Conservation (phyloP, 768 basidiomycete genomes). For the Gyrodon lividus region DNA sequence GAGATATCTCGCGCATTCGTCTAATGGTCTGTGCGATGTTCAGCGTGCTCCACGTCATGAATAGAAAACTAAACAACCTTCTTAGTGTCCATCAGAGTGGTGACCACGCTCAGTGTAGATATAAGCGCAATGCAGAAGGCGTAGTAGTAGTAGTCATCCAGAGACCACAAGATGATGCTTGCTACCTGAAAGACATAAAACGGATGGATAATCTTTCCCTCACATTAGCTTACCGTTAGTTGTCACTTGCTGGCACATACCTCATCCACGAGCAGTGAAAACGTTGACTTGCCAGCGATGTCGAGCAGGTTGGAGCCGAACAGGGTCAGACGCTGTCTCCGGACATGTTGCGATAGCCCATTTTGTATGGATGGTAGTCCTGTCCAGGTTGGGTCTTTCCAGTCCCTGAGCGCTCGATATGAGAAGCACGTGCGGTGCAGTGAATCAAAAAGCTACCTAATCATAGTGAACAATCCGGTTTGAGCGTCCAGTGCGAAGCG, state of each 20-base stretch:
- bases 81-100: slow-evolving; percentile 90
- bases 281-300: slow-evolving; percentile 81
- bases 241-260: slow-evolving; percentile 40
- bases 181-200: slow-evolving; percentile 99
- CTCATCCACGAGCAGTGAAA: slow-evolving; percentile 84
- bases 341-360: slow-evolving; percentile 55
- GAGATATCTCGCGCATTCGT: slow-evolving; percentile 95
- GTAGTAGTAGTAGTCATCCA: slow-evolving; percentile 97
- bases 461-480: slow-evolving; percentile 77
- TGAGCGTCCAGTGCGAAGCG: slow-evolving; percentile 85
- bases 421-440: slow-evolving; percentile 1
- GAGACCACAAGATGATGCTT: slow-evolving; percentile 88
- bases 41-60: neutral
- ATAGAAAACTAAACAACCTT: slow-evolving; percentile 51
- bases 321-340: slow-evolving; percentile 65
- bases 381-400: slow-evolving; percentile 82
- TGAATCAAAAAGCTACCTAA: slow-evolving; percentile 51
- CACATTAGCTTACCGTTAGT: slow-evolving; percentile 2
- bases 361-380: slow-evolving; percentile 57
- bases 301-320: slow-evolving; percentile 90
- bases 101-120: slow-evolving; percentile 76
- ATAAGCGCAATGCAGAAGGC: slow-evolving; percentile 96
- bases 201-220: slow-evolving; percentile 80
- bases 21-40: slow-evolving; percentile 65
- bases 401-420: slow-evolving; percentile 56